phyloP scores from a whole-genome alignment of 1,284 basidiomycete genomes.

The Pascua guehoae region DNA sequence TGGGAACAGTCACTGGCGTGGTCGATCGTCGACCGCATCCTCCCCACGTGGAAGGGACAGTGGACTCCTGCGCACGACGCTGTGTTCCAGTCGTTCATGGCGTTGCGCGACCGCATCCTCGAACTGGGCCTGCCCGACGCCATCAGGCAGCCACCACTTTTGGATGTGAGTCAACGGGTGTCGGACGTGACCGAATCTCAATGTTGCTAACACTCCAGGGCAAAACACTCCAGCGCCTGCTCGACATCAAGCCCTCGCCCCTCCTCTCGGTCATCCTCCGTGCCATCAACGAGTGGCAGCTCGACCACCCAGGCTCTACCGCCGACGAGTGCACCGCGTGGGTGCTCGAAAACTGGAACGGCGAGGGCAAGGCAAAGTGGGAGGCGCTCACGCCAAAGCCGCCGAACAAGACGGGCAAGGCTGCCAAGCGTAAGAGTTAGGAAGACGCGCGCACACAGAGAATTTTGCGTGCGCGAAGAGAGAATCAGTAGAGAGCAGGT shows the following conservation, averaged over 20 bases:
- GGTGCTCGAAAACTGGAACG: conserved; percentile 53
- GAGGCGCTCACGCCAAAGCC: conserved; percentile 10
- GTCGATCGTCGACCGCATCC: conserved; percentile 68
- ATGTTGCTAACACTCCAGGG: conserved; percentile 57
- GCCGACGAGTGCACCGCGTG: conserved; percentile 66
- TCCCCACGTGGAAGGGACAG: conserved; percentile 55
- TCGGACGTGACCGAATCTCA: no score
- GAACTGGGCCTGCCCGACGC: conserved; percentile 60
- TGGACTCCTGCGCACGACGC: conserved; percentile 54
- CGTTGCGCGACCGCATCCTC: conserved; percentile 60
- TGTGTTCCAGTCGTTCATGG: conserved; percentile 63
- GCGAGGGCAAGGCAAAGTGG: conserved; percentile 13
- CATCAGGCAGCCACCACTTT: conserved; percentile 66
- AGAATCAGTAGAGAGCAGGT: no score
- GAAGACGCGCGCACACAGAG: neutral
- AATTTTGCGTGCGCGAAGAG: no score
- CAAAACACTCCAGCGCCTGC: conserved; percentile 58
- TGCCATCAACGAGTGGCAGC: conserved; percentile 73
- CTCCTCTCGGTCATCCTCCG: conserved; percentile 65
- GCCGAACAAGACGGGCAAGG: conserved; percentile 10
- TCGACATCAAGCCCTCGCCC: conserved; percentile 62
- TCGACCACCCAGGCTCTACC: conserved; percentile 64
- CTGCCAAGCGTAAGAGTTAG: conserved; percentile 11
- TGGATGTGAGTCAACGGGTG: conserved; percentile 55
- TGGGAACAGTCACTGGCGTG: conserved; percentile 73